Evolutionary conservation across 176 grass and related monocot genomes (phyloP), one percentile per base, ranked within the genome.

Genomic region (Oryza nivara): DNA sequence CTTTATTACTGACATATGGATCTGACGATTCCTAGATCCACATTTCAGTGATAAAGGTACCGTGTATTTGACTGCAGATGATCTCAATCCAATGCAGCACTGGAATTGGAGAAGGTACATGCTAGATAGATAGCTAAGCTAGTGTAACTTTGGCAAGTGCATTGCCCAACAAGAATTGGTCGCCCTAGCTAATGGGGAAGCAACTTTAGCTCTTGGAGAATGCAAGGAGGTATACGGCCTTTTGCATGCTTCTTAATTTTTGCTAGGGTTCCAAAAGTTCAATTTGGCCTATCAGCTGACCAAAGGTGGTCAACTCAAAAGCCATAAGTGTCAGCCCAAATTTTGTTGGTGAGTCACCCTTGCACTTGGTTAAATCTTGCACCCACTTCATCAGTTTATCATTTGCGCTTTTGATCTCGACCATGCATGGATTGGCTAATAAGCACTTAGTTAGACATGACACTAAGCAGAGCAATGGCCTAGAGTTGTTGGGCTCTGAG

Each of bases 181-280:
- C 20, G 52, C 52, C 52, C 52, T 48, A 35, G 68, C 26, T 47
- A 70, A 45, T 74, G 40, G 75, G 54, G 28, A 35, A 48, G 51
- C n/a, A 70, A 80, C 66, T 89, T 89, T 77, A 85, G 44, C 88
- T 85, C 82, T 85, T 89, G 43, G 58, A 46, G 10, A 13, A 11
- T n/a, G 65, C 70, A 89, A 84, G 63, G 25, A 71, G 82, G 4
- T 38, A 84, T 26, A 28, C 75, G 76, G 26, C 76, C 70, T 56
- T 19, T 70, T 69, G 25, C 63, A 36, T 11, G 48, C 49, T 84
- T 52, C 36, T 54, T 38, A 25, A 9, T 41, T 41, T 41, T n/a
- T 40, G 12, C 67, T 72, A 72, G 66, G 67, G 52, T 36, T 78
- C 20, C 19, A 25, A 41, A 41, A 41, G 40, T 41, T 41, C 30